Percentiles rank a stretch among this genome's conserved stretches.
Evolutionary conservation across 768 basidiomycete species (phyloP).

Genomic region (Kwoniella dejecticola): DNA sequence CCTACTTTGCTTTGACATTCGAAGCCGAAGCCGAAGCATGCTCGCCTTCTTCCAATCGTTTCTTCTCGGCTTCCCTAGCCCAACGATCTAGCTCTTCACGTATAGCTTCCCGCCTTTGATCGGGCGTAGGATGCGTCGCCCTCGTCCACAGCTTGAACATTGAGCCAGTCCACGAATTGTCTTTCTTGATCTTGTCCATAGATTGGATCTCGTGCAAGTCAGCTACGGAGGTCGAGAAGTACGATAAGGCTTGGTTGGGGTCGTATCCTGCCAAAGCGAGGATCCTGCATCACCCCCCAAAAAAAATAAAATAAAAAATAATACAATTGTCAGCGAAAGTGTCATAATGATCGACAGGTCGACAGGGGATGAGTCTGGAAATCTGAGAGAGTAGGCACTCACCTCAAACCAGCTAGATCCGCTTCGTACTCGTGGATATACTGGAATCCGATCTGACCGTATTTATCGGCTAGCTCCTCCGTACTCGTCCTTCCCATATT

Average conservation of each 20-base stretch:
- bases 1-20: too few species aligned
- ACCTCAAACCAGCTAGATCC: constrained; percentile 84
- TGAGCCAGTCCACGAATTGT: constrained; percentile 53
- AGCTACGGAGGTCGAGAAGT: constrained; percentile 68
- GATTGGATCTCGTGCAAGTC: constrained; percentile 39
- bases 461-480: constrained; percentile 48
- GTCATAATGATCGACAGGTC: too few species aligned
- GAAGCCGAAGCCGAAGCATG: too few species aligned
- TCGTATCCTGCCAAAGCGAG: constrained; percentile 91
- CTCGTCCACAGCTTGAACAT: constrained; percentile 59
- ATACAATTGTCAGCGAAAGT: too few species aligned
- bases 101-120: constrained; percentile 65
- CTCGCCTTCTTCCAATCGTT: too few species aligned
- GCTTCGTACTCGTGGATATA: constrained; percentile 88
- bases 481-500: constrained; percentile 75
- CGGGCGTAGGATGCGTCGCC: constrained; percentile 68
- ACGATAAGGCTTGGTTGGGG: constrained; percentile 73
- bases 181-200: constrained; percentile 29
- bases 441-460: constrained; percentile 74
- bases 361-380: too few species aligned
- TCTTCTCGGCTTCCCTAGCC: constrained; percentile 62
- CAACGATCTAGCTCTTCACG: constrained; percentile 71
- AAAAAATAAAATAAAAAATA: too few species aligned
- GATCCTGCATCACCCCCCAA: constrained; percentile 69
- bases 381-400: constrained; percentile 33